Evolutionary conservation across 2,329 filamentous ascomycete species (phyloP).

Genomic region (Ophidiomyces ophidiicola): DNA sequence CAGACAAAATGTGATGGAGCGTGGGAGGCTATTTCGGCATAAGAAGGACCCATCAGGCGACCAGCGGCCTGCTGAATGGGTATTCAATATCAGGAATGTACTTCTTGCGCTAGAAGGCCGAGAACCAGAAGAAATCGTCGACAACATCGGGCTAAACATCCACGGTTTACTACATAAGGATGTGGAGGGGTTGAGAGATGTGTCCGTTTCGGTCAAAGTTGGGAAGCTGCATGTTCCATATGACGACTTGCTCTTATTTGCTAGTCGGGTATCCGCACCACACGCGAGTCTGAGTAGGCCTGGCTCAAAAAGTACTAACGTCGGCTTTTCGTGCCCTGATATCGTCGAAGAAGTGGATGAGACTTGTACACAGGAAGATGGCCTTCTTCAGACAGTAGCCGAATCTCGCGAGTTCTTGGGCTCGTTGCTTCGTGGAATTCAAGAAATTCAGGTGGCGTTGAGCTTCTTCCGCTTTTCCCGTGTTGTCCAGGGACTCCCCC

Average conservation of each 20-base stretch:
- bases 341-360: conserved; percentile 60
- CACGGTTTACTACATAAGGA: conserved; percentile 82
- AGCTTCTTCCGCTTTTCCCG: conserved; percentile 83
- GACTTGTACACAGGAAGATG: conserved; percentile 54
- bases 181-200: conserved; percentile 75
- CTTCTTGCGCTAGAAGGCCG: conserved; percentile 75
- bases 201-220: conserved; percentile 78
- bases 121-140: conserved; percentile 77
- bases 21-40: conserved; percentile 77
- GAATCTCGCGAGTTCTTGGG: conserved; percentile 87
- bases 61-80: conserved; percentile 83
- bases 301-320: conserved; percentile 20
- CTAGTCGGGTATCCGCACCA: conserved; percentile 24
- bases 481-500: conserved; percentile 56
- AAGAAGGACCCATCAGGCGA: conserved; percentile 51
- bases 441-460: conserved; percentile 90
- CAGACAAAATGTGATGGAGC: conserved; percentile 77
- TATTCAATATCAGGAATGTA: conserved; percentile 70
- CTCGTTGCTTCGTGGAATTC: conserved; percentile 81
- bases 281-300: conserved; percentile 16
- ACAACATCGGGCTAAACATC: conserved; percentile 76
- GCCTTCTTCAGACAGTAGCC: conserved; percentile 69
- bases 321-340: conserved; percentile 55
- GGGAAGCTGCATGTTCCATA: conserved; percentile 82
- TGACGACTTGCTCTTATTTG: conserved; percentile 58